Conservation (phyloP, 192 early-diverging fungal species). For the Mortierella antarctica region DNA sequence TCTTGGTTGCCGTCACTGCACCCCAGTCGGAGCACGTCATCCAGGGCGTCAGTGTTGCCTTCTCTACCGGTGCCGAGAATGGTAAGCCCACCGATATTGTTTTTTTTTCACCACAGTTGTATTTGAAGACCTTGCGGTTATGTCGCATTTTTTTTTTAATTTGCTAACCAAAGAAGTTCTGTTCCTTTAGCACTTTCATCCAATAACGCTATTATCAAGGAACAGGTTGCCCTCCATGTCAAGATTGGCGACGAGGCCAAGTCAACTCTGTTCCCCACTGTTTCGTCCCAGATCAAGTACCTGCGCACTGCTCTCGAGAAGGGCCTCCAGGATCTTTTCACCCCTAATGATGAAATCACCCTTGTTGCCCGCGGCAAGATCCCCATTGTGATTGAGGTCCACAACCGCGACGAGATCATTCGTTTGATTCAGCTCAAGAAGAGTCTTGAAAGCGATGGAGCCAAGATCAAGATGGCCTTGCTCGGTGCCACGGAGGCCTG, state of each 20-base stretch:
- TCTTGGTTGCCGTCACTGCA: slow-evolving; percentile 68
- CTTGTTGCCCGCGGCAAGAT: slow-evolving; percentile 61
- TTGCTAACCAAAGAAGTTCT: slow-evolving; percentile 3
- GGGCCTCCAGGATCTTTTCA: slow-evolving; percentile 29
- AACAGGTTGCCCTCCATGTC: slow-evolving; percentile 69
- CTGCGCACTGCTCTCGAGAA: slow-evolving; percentile 56
- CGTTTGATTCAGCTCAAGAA: slow-evolving; percentile 70
- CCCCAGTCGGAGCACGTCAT: slow-evolving; percentile 63
- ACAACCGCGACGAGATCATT: slow-evolving; percentile 76
- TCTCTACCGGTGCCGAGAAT: slow-evolving; percentile 69
- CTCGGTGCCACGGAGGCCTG: slow-evolving; percentile 77
- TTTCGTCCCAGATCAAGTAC: slow-evolving; percentile 64
- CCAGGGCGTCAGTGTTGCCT: slow-evolving; percentile 73
- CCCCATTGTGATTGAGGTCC: slow-evolving; percentile 57
- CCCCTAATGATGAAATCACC: slow-evolving; percentile 45
- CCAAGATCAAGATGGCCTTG: slow-evolving; percentile 60
- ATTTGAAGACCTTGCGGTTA: neutral
- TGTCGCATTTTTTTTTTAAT: neutral
- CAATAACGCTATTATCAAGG: slow-evolving; percentile 55
- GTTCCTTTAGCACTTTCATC: slow-evolving; percentile 16
- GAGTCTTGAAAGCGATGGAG: slow-evolving; percentile 48
- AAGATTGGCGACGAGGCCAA: slow-evolving; percentile 62
- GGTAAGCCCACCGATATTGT: slow-evolving; percentile 23
- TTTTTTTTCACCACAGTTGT: neutral
- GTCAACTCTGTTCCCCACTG: slow-evolving; percentile 54